Conservation (phyloP, 2,329 filamentous ascomycete species). For the Keithomyces neogunnii region DNA sequence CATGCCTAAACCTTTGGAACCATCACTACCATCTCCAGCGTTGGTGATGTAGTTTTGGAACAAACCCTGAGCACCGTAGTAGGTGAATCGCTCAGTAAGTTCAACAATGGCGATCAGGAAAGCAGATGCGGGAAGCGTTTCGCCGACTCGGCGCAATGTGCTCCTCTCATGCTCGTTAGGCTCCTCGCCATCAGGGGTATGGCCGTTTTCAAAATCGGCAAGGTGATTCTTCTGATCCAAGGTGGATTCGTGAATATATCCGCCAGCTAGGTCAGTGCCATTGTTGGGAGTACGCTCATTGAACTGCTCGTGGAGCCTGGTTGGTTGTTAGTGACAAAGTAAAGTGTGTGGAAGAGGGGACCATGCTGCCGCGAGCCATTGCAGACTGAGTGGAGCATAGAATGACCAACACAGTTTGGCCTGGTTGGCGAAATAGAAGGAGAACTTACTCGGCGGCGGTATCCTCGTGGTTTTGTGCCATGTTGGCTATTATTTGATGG, state of each 20-base stretch:
- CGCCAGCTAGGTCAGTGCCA: conserved; percentile 17
- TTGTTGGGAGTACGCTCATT: conserved; percentile 15
- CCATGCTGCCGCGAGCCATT: no score
- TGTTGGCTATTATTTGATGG: conserved; percentile 7
- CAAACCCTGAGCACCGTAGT: conserved; percentile 44
- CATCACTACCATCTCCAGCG: conserved; percentile 22
- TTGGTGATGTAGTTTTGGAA: conserved; percentile 48
- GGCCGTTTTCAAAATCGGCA: conserved; percentile 13
- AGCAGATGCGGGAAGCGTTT: conserved; percentile 45
- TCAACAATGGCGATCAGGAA: conserved; percentile 50
- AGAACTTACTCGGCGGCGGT: conserved; percentile 22
- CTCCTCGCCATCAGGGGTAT: conserved; percentile 38
- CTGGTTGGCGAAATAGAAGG: not conserved
- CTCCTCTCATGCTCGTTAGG: conserved; percentile 43
- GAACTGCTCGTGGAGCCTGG: conserved; percentile 20
- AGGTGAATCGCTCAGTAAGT: conserved; percentile 49
- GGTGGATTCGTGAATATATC: conserved; percentile 12
- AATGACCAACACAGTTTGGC: no score
- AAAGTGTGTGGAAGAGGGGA: not conserved
- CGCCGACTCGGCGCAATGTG: conserved; percentile 42
- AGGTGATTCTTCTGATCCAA: conserved; percentile 16
- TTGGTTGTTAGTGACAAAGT: not conserved
- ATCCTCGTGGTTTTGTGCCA: conserved; percentile 26
- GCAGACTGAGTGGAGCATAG: no score
- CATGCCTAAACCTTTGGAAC: conserved; percentile 43